Conservation (phyloP, 306 rosid genomes). For the Vigna nakashimae region DNA sequence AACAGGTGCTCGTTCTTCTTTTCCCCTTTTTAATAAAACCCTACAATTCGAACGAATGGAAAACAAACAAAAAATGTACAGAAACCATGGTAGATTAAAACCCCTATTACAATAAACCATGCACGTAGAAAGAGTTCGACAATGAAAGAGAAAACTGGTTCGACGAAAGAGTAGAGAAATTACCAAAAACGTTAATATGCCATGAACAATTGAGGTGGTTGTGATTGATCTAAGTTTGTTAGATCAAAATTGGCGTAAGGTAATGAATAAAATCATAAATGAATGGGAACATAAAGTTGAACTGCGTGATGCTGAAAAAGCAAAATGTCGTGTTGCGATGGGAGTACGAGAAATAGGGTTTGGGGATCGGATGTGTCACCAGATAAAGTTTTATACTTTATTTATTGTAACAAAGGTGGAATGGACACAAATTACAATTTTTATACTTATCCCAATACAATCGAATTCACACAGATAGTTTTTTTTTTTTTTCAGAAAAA, state of each 20-base stretch:
- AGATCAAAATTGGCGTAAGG: not conserved
- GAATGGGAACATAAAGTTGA: not conserved
- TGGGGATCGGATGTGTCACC: no score
- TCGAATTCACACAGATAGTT: no score
- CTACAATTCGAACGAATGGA: not conserved
- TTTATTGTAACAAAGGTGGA: no score
- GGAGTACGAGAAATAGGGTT: not conserved
- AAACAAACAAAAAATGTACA: not conserved
- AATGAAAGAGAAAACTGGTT: not conserved
- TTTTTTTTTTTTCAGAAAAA: no score
- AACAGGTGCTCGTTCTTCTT: not conserved
- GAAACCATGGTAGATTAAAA: constrained; percentile 9
- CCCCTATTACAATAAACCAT: not conserved
- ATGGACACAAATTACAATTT: no score
- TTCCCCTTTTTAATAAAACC: not conserved
- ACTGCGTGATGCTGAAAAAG: not conserved
- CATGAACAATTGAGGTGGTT: not conserved
- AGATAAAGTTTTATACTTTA: no score
- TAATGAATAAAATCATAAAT: not conserved
- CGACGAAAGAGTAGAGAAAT: not conserved
- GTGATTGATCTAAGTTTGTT: not conserved
- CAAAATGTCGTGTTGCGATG: not conserved
- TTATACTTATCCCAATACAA: no score
- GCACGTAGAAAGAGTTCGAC: not conserved
- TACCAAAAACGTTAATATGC: not conserved